These are phyloP conservation scores for Kitagawia praeruptora DNA, from an alignment of 129 eudicot genomes.

Conservation along the genomic window DNA sequence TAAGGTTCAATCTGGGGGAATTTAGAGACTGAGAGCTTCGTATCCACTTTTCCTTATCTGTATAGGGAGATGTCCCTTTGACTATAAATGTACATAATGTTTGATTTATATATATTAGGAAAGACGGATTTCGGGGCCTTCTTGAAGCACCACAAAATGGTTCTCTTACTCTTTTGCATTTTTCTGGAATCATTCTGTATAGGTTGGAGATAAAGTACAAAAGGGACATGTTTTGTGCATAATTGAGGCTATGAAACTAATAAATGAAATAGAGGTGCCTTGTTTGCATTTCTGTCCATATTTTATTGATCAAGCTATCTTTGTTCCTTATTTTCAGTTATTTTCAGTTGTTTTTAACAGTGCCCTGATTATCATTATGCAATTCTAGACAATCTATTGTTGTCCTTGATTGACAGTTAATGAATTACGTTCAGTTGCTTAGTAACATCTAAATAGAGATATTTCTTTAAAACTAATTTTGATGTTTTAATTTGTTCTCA, in stretches of 20 bases:
- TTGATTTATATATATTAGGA: too few relatives aligned
- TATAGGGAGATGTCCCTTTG: too few relatives aligned
- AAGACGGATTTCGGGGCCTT: too few relatives aligned
- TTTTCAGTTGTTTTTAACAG: neutral
- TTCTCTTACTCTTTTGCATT: neutral
- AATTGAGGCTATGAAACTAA: conserved; percentile 90
- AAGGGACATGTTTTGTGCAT: conserved; percentile 90
- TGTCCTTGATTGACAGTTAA: neutral
- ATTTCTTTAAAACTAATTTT: neutral
- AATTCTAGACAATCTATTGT: neutral
- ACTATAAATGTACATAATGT: too few relatives aligned
- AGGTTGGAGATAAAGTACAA: conserved; percentile 85
- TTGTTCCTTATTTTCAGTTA: neutral
- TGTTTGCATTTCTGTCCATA: neutral
- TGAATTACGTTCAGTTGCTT: neutral
- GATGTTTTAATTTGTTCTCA: neutral
- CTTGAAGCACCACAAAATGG: neutral
- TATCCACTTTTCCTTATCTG: too few relatives aligned
- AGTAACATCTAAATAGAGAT: neutral
- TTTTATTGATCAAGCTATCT: neutral
- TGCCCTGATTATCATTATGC: neutral
- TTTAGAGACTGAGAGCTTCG: too few relatives aligned
- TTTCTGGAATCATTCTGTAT: conserved; percentile 3
- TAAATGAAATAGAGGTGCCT: conserved; percentile 90
- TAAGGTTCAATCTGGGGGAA: too few relatives aligned